These are phyloP conservation scores for Umbelopsis sp. DNA, from an alignment of 192 early-diverging fungal species.

Conservation along the genomic window DNA sequence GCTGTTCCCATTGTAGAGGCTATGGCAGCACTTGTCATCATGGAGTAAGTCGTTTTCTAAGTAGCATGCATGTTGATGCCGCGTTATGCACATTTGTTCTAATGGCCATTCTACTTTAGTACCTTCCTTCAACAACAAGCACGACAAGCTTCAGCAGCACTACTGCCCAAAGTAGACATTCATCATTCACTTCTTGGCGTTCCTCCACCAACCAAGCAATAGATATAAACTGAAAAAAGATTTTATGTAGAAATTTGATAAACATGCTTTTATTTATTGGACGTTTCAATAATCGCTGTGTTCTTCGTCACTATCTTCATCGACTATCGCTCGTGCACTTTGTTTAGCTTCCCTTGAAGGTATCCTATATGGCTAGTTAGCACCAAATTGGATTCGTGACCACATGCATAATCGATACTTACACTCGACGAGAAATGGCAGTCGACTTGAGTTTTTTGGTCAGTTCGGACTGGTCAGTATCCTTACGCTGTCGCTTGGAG, in stretches of 20 bases:
- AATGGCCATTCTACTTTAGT: slow-evolving; percentile 39
- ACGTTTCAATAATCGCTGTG: background rate
- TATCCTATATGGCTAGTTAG: background rate
- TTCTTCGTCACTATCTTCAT: background rate
- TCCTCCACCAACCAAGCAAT: slow-evolving; percentile 25
- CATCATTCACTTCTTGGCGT: slow-evolving; percentile 40
- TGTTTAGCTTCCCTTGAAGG: slow-evolving; percentile 11
- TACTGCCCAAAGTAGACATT: slow-evolving; percentile 52
- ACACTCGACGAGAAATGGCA: too few species aligned
- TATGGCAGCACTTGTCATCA: slow-evolving; percentile 92
- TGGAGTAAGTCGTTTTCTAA: slow-evolving; percentile 68
- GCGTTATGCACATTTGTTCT: background rate
- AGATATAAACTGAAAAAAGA: background rate
- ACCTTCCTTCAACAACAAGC: slow-evolving; percentile 64
- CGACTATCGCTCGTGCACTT: slow-evolving; percentile 7
- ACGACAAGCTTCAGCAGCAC: slow-evolving; percentile 51
- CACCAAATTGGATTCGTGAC: background rate
- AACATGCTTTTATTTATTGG: background rate
- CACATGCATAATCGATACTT: too few species aligned
- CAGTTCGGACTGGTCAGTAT: too few species aligned
- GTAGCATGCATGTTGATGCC: background rate
- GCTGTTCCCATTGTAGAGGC: slow-evolving; percentile 98
- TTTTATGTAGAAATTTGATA: background rate
- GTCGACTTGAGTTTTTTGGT: too few species aligned
- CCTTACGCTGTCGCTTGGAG: too few species aligned